Conservation (phyloP, 1,284 basidiomycete species). For the Melampsora americana region DNA sequence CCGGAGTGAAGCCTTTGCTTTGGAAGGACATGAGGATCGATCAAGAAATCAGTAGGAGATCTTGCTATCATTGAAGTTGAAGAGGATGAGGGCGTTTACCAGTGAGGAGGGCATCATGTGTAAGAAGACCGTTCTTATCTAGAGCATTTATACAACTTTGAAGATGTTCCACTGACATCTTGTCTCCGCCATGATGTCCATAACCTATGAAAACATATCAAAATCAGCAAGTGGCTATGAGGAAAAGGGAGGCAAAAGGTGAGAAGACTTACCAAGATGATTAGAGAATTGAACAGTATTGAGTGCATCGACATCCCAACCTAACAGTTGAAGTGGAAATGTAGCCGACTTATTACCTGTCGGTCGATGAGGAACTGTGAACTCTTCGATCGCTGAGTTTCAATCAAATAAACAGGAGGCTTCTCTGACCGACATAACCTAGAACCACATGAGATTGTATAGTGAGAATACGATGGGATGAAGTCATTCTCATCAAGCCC, state of each 20-base stretch:
- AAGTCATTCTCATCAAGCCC: background rate
- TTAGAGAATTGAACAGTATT: constrained; percentile 90
- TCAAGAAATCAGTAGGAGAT: background rate
- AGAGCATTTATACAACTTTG: constrained; percentile 34
- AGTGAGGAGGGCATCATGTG: constrained; percentile 23
- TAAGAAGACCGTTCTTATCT: constrained; percentile 22
- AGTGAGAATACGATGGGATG: constrained; percentile 55
- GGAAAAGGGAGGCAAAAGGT: background rate
- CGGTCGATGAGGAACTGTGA: constrained; percentile 9
- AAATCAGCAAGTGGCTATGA: background rate
- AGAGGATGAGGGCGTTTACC: constrained; percentile 4
- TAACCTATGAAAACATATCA: constrained; percentile 12
- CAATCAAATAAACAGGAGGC: background rate
- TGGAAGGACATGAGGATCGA: background rate
- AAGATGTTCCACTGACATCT: constrained; percentile 31
- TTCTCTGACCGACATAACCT: constrained; percentile 79
- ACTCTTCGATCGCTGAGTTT: background rate
- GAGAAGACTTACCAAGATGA: constrained; percentile 69
- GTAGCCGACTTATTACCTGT: constrained; percentile 76
- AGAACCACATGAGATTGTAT: constrained; percentile 91
- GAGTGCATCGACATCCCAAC: constrained; percentile 92
- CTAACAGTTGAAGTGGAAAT: constrained; percentile 89
- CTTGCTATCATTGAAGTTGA: background rate
- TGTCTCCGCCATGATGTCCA: constrained; percentile 32
- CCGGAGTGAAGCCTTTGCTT: constrained; percentile 33